Base-by-base conservation (phyloP, 768 basidiomycete species). In the Termitomyces sp. region DNA sequence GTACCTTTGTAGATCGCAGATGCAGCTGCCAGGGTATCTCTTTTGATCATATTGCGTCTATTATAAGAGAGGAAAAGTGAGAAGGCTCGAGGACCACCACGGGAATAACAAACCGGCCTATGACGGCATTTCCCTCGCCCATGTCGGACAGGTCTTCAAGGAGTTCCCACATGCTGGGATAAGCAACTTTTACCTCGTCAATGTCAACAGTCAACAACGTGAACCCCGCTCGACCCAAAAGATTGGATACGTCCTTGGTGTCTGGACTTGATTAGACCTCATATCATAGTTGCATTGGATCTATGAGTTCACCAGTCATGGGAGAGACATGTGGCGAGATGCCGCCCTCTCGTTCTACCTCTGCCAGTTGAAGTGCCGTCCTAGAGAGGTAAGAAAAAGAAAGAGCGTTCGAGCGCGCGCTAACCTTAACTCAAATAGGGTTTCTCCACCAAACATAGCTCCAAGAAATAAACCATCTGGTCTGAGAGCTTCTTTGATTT, bases 301-400 rank as follows among this genome's bases (percentile, higher is more conserved):
- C 18, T 12, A 55, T 54, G 42, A 20, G 65, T 80, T 33, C 58
- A 94, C 95, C 91, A 61, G 95, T 95, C 97, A 99, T 98, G 1
- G 97, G 97, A 0, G 96, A 98, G 37, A 99, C 74, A 58, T 93
- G 90, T 6, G 95, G 95, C n/a, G 95, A 95, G 55, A 99, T 89
- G 0, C 97, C 97, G 7, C 97, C 97, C 71, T 96, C 89, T 9
- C 95, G 84, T 66, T 99, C 96, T 22, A 88, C 77, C 75, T 98
- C 92, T 8, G 97, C 96, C 0, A 99, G 80, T 67, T 98, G 97
- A 30, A 99, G 79, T 4, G 95, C 82, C 39, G 97, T 95, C 65
- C 96, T 93, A 64, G 46, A 9, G 20, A 27, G 30, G 22, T 57
- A 27, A 45, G 37, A 41, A 42, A 15, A 27, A 42, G 37, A 48